Conservation (phyloP, 208 protist species). For the Leishmania turanica region DNA sequence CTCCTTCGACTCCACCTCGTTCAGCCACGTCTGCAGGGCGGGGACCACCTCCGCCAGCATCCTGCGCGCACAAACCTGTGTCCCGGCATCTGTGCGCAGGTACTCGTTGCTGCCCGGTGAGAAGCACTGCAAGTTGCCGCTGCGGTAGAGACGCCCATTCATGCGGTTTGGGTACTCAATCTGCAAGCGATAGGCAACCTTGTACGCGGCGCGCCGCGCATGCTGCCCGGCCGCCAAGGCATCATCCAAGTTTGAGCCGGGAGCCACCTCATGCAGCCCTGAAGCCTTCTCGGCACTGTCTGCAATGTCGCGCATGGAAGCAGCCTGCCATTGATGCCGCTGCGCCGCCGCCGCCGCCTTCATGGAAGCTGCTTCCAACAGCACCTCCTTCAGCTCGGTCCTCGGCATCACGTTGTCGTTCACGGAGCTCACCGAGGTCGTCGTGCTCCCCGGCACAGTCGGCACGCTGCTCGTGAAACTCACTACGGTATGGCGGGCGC, state of each 20-base stretch:
- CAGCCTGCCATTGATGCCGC: background rate
- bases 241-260: background rate
- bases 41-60: slow-evolving; percentile 56
- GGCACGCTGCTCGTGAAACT: background rate
- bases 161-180: slow-evolving; percentile 26
- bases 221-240: slow-evolving; percentile 11
- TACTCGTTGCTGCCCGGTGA: slow-evolving; percentile 51
- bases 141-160: slow-evolving; percentile 41
- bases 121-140: slow-evolving; percentile 54
- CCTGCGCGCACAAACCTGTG: slow-evolving; percentile 40
- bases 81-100: slow-evolving; percentile 41
- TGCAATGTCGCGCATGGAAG: background rate
- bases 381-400: background rate
- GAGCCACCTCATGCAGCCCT: background rate
- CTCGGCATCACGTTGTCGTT: background rate
- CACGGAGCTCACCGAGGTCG: background rate
- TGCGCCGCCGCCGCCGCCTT: background rate
- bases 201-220: slow-evolving; percentile 12
- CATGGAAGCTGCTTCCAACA: background rate
- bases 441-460: background rate
- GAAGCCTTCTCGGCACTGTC: background rate
- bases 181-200: slow-evolving; percentile 16
- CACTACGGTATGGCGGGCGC: background rate
- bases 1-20: slow-evolving; percentile 27
- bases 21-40: slow-evolving; percentile 50